Conservation (phyloP, 164 flowering plant genomes). For the Hamamelis virginiana region DNA sequence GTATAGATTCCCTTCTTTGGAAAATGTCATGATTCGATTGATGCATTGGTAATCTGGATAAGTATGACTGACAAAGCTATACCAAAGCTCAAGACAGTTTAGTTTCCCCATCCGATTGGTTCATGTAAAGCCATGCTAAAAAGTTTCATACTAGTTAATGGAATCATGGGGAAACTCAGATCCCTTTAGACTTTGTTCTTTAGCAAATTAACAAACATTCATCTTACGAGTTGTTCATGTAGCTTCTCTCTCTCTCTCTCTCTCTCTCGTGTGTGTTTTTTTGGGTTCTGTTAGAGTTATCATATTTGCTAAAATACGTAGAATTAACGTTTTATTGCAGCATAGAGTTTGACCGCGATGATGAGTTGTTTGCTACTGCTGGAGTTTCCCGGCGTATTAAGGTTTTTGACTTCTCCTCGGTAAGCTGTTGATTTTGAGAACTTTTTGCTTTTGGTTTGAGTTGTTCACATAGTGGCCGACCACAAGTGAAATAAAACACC, state of each 20-base stretch:
- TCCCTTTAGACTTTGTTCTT: background rate
- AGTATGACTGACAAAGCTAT: too few species aligned
- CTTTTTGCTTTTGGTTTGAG: background rate
- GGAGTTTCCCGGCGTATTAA: constrained; percentile 96
- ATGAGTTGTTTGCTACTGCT: constrained; percentile 96
- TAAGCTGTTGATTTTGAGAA: constrained; percentile 30
- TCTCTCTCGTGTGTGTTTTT: background rate
- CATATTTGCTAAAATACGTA: background rate
- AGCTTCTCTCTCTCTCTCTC: too few species aligned
- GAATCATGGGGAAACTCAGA: too few species aligned
- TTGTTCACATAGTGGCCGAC: background rate
- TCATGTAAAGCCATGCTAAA: too few species aligned
- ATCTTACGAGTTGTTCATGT: too few species aligned
- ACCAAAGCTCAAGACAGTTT: too few species aligned
- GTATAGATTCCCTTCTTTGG: background rate
- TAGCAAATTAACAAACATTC: too few species aligned
- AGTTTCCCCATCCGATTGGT: background rate
- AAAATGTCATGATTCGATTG: background rate
- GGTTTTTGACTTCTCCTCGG: constrained; percentile 89
- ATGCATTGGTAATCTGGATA: background rate
- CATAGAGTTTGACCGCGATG: constrained; percentile 97
- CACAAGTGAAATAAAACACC: background rate
- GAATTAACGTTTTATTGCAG: constrained; percentile 43
- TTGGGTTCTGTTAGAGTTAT: background rate
- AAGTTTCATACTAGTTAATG: too few species aligned